Conservation (phyloP, 495 filamentous ascomycete species). For the Acidomyces sp. region DNA sequence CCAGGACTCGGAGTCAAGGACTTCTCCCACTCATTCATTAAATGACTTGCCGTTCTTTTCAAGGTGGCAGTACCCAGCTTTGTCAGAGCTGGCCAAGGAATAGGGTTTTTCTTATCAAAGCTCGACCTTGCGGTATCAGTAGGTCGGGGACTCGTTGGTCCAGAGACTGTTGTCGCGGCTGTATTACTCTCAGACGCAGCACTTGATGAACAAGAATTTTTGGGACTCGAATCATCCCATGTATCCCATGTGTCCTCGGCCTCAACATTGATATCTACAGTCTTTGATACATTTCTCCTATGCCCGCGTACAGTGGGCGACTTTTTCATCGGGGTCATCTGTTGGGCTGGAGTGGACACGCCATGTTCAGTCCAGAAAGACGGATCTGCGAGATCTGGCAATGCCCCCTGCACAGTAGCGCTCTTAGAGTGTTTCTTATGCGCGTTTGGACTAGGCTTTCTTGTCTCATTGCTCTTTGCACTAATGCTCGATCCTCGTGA, state of each 20-base stretch:
- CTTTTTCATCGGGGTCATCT: constrained; percentile 19
- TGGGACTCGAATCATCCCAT: constrained; percentile 23
- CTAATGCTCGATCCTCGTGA: constrained; percentile 2
- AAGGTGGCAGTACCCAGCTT: constrained; percentile 54
- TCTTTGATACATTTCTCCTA: constrained; percentile 8
- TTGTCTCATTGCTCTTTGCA: neutral
- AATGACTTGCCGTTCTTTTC: constrained; percentile 51
- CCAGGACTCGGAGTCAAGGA: constrained; percentile 22
- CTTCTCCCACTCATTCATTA: constrained; percentile 73
- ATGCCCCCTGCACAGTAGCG: constrained; percentile 3
- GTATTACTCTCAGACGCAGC: constrained; percentile 20
- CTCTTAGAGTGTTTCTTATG: constrained; percentile 7
- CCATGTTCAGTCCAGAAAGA: constrained; percentile 30
- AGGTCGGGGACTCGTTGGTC: constrained; percentile 19
- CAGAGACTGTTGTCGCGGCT: constrained; percentile 16
- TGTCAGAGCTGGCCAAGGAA: constrained; percentile 54
- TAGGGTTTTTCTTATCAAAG: constrained; percentile 40
- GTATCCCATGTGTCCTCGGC: constrained; percentile 23
- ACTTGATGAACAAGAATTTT: constrained; percentile 8
- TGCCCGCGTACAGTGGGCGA: constrained; percentile 9
- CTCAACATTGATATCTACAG: constrained; percentile 7
- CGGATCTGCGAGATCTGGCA: constrained; percentile 14
- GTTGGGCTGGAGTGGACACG: constrained; percentile 21
- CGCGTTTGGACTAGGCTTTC: neutral
- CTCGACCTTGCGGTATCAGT: constrained; percentile 16